Evolutionary conservation across 352 stramenopile species (phyloP), one percentile per base, ranked within the genome.

Genomic region (Globisporangium yorkense): DNA sequence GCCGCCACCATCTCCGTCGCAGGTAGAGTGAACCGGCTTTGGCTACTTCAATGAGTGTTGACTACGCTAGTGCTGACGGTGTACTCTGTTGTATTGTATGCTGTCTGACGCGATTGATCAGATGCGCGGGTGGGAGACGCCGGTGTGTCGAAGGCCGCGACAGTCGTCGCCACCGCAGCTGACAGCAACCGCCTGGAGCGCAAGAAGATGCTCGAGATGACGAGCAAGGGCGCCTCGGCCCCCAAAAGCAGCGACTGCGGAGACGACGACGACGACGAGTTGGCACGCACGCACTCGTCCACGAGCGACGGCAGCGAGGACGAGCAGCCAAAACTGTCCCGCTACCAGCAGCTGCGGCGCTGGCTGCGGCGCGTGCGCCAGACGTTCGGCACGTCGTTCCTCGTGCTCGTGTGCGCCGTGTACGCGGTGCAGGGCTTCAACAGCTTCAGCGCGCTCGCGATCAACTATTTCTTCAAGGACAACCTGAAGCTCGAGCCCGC

Each of bases 391-490:
- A 76, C 72, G 48, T 69, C 78, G 4, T 92, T 92, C 63, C 62
- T 92, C 35, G 51, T 85, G 56, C 67, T 92, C 9, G 77, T 92
- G 45, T 69, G 73, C 47, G 85, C 75, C 0, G 94, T 98, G 49
- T 98, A 98, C 65, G 94, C 96, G 48, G 89, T 97, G 0, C 92
- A 98, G 65, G 96, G 96, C 21, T 97, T 97, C 39, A 80, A 96
- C 29, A 97, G 91, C 60, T 89, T 98, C 40, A 95, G 92, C 31
- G 70, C 76, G 37, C 68, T 98, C 13, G 91, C 95, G 21, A 74
- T 97, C 64, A 98, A 96, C 44, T 99, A 98, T 70, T 96, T 98
- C 51, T 89, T 99, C 40, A 99, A 99, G 65, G 95, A 99, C 72
- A 88, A 98, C 47, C 74, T 98, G 37, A 75, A 96, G 59, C 79